These are phyloP conservation scores for Xylaria scruposa DNA, from an alignment of 495 filamentous ascomycete genomes.

Conservation along the genomic window DNA sequence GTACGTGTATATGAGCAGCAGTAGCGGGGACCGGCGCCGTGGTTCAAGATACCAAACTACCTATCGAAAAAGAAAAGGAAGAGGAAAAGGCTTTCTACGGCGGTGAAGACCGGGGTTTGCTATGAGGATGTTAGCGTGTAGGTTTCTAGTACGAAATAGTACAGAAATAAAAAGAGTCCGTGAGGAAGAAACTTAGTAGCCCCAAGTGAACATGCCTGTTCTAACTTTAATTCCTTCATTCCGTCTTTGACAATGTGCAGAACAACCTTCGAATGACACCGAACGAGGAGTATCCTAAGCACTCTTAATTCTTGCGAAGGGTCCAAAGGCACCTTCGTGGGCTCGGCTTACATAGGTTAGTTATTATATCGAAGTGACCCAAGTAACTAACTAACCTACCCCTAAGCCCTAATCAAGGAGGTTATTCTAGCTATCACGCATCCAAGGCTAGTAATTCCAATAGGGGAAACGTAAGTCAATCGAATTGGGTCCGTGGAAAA, in stretches of 20 bases:
- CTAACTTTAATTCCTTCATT: not conserved
- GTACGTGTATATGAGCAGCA: constrained; percentile 19
- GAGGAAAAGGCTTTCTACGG: not conserved
- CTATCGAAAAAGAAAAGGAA: not conserved
- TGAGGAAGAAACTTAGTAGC: not conserved
- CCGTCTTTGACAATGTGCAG: not conserved
- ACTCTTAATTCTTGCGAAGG: too few relatives aligned
- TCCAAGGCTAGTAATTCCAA: too few relatives aligned
- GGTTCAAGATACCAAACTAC: not conserved
- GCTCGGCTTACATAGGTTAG: too few relatives aligned
- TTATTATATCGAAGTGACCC: too few relatives aligned
- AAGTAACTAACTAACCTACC: too few relatives aligned
- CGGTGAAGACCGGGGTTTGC: not conserved
- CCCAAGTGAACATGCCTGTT: not conserved
- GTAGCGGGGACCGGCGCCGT: not conserved
- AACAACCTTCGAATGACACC: too few relatives aligned
- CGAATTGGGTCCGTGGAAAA: too few relatives aligned
- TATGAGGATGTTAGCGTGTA: not conserved
- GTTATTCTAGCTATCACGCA: too few relatives aligned
- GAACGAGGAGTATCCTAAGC: too few relatives aligned
- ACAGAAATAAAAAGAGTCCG: not conserved
- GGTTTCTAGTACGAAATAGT: not conserved
- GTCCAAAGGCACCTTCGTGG: too few relatives aligned
- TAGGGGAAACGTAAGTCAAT: too few relatives aligned
- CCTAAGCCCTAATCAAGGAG: too few relatives aligned